phyloP scores from a whole-genome alignment of 768 basidiomycete genomes.

The Tylopilus rubrobrunneus region DNA sequence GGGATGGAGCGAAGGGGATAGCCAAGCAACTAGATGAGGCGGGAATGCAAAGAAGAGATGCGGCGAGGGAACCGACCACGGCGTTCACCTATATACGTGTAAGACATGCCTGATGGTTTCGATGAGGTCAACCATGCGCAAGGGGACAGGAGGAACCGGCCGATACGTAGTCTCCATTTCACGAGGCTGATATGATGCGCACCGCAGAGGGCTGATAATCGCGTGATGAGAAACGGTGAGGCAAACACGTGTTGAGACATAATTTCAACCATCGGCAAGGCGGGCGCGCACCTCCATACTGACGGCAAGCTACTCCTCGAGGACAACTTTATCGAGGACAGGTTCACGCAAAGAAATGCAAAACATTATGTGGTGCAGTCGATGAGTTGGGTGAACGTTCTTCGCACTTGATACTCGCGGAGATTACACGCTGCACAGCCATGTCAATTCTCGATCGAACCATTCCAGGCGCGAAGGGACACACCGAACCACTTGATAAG shows the following conservation, averaged over 20 bases:
- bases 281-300: constrained; percentile 11
- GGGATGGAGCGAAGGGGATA: too few species aligned
- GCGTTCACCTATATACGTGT: constrained; percentile 28
- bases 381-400: background rate
- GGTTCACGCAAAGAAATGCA: constrained; percentile 11
- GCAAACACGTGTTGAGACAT: constrained; percentile 29
- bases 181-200: constrained; percentile 30
- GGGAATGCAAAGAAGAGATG: too few species aligned
- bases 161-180: constrained; percentile 18
- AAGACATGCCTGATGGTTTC: constrained; percentile 32
- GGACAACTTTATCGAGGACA: constrained; percentile 8
- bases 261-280: constrained; percentile 4
- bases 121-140: constrained; percentile 32
- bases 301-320: constrained; percentile 2
- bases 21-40: too few species aligned
- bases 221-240: constrained; percentile 28
- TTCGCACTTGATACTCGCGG: constrained; percentile 9
- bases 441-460: constrained; percentile 6
- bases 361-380: background rate
- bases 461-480: constrained; percentile 7
- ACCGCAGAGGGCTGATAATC: constrained; percentile 32
- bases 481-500: background rate
- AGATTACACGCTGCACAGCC: constrained; percentile 22
- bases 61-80: too few species aligned
- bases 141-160: constrained; percentile 22